phyloP scores from a whole-genome alignment of 345 rosid species.

The Syzygium jambos region DNA sequence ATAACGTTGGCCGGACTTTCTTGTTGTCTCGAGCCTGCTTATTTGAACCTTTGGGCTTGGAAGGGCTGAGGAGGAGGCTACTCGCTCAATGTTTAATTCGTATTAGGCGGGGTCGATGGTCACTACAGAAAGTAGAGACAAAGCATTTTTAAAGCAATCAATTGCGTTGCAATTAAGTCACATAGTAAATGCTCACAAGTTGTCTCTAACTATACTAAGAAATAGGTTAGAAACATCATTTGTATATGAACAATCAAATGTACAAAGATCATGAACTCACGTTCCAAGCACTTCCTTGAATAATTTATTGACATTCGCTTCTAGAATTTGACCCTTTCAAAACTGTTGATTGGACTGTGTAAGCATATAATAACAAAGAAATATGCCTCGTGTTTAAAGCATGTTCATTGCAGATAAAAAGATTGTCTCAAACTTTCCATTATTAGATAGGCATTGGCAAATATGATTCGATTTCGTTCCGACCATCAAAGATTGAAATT shows the following conservation, averaged over 20 bases:
- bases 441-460: not conserved
- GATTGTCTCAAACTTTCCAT: not conserved
- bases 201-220: not conserved
- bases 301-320: not conserved
- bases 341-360: not conserved
- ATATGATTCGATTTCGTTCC: not conserved
- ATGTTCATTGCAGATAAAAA: not conserved
- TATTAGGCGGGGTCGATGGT: not conserved
- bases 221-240: not conserved
- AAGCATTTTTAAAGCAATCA: not conserved
- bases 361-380: not conserved
- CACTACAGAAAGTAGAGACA: not conserved
- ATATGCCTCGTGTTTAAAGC: not conserved
- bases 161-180: not conserved
- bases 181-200: not conserved
- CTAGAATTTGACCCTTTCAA: not conserved
- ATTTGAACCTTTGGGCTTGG: not conserved
- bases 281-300: not conserved
- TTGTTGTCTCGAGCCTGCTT: not conserved
- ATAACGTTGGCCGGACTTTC: not conserved
- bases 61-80: not conserved
- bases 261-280: not conserved
- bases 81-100: not conserved
- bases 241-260: not conserved
- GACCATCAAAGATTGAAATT: not conserved